A percentile compares a stretch with the other conserved stretches of the same genome.
Conservation (phyloP, 2,329 filamentous ascomycete genomes). For the Colletotrichum sp. region DNA sequence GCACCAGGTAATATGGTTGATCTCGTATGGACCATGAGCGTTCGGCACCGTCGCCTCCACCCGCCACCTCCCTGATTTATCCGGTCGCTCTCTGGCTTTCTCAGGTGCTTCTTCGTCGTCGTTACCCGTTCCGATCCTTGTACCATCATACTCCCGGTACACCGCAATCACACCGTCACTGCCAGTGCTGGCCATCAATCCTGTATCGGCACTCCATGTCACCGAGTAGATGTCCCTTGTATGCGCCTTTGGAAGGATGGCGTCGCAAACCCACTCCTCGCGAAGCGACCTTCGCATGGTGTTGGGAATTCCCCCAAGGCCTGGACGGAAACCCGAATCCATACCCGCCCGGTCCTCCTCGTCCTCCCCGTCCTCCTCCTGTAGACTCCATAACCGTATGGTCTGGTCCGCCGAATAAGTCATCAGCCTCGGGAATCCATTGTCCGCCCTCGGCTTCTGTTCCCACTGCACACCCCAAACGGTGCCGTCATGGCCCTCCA, state of each 20-base stretch:
- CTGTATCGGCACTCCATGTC: constrained; percentile 79
- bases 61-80: constrained; percentile 61
- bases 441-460: constrained; percentile 40
- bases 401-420: constrained; percentile 87
- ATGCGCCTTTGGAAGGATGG: constrained; percentile 75
- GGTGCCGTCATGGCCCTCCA: constrained; percentile 82
- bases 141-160: constrained; percentile 65
- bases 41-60: constrained; percentile 71
- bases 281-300: constrained; percentile 81
- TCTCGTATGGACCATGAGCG: constrained; percentile 89
- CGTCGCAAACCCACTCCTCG: constrained; percentile 84
- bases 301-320: constrained; percentile 75
- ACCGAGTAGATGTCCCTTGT: constrained; percentile 83
- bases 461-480: constrained; percentile 89
- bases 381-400: constrained; percentile 78
- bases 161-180: constrained; percentile 84
- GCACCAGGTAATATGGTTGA: constrained; percentile 93
- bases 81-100: neutral
- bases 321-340: constrained; percentile 34
- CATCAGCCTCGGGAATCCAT: constrained; percentile 65
- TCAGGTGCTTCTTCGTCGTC: constrained; percentile 24
- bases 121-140: neutral
- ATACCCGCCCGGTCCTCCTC: constrained; percentile 42
- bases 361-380: constrained; percentile 53
- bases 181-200: constrained; percentile 84